Percentiles rank a stretch among this genome's conserved stretches.
Evolutionary conservation across 495 filamentous ascomycete species (phyloP).

Genomic region (Evernia prunastri): DNA sequence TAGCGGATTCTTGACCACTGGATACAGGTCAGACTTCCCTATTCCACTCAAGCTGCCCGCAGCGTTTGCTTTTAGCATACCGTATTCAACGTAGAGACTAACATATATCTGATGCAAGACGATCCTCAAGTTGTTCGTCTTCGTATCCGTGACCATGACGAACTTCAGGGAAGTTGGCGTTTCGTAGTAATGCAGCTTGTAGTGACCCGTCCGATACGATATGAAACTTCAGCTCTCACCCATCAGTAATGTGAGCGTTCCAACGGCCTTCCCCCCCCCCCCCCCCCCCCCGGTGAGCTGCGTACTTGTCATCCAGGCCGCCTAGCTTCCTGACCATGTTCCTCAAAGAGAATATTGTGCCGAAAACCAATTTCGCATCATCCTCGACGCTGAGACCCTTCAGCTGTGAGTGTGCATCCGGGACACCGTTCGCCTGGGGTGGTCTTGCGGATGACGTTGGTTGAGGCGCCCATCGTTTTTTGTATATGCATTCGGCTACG

Average conservation of each 20-base stretch:
- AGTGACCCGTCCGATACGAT: conserved; percentile 80
- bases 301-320: conserved; percentile 73
- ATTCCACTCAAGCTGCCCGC: background rate
- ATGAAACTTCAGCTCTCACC: conserved; percentile 63
- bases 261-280: too few species aligned
- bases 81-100: conserved; percentile 93
- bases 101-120: conserved; percentile 98
- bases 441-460: conserved; percentile 41
- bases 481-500: conserved; percentile 97
- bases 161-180: conserved; percentile 92
- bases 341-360: conserved; percentile 87
- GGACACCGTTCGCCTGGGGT: conserved; percentile 34
- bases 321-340: conserved; percentile 97
- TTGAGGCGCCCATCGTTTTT: conserved; percentile 62
- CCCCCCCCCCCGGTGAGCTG: conserved; percentile 1
- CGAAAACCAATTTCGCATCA: conserved; percentile 95
- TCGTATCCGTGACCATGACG: conserved; percentile 91
- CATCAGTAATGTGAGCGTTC: conserved; percentile 14
- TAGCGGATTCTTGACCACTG: conserved; percentile 91
- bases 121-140: conserved; percentile 80
- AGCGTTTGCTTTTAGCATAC: conserved; percentile 41
- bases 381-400: conserved; percentile 60
- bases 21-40: conserved; percentile 11
- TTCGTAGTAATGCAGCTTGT: conserved; percentile 99
- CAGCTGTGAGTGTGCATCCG: conserved; percentile 35